Evolutionary conservation across 441 rosid genomes (phyloP), one percentile per base, ranked within the genome.

Genomic region (Adansonia rubrostipa): DNA sequence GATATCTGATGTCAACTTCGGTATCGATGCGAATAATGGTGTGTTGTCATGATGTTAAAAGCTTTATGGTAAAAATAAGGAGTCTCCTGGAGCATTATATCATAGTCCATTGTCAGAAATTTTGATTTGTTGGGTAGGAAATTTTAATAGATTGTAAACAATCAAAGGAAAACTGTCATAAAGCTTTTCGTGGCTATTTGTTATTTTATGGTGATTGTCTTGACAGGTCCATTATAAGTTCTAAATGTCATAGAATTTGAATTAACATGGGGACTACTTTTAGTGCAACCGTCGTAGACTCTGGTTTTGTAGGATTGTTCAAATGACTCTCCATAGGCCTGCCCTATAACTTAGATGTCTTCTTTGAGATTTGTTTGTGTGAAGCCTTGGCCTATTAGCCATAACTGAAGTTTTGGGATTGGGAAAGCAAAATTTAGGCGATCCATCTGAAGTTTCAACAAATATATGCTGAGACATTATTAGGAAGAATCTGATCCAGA

Each of bases 331-430:
- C 60, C 10, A 13, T 42, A 48, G 33, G 42, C 17, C 40, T 70
- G 17, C 57, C 5, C 19, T 24, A 50, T 28, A 28, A 24, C 14
- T 70, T 48, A 24, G 20, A 24, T 10, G 61, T 71, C 22, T 51
- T 68, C 15, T 15, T 70, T 66, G 45, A 20, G 42, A 50, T n/a
- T 50, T 22, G 13, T 71, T 50, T 13, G 45, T 51, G 13, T 71
- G 14, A 71, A 71, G 60, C 47, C 61, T 33, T 14, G 60, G 54
- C 61, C 62, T 51, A 14, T 47, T 69, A 20, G 54, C 73, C 20
- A 20, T 69, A 47, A 33, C 47, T 62, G 67, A 66, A 44, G 71
- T 44, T 19, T 40, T 28, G 53, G 53, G 71, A n/a, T 44, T 67
- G 28, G 28, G 53, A 44, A 67, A 44, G 71, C 24, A 67, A 7